Base-by-base conservation (phyloP, 1,139 yeast genomes). In the Scheffersomyces lignicola region DNA sequence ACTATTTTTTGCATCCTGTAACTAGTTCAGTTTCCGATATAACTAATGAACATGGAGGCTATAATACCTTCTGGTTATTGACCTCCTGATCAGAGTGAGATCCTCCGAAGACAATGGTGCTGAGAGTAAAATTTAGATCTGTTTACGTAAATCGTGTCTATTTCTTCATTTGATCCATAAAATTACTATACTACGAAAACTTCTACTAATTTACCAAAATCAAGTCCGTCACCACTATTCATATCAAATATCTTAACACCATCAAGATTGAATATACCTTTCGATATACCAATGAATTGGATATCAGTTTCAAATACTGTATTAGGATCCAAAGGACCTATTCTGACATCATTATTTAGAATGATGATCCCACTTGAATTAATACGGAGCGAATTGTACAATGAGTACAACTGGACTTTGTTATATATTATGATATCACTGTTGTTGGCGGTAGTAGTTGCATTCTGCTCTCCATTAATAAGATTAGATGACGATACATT, bases 151-250 rank as follows among this genome's bases (percentile, higher is more conserved):
- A 9, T 9, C 23, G 10, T 10, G 23, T 20, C 23, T 20, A 10
- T 20, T 10, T 10, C 9, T 20, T 9, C 10, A 9, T 20, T 20
- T 9, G 23, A 9, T 9, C 10, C 9, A 20, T 20, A 10, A 20
- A 20, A 20, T 9, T 9, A 20, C 23, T 45, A 61, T 14, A 65
- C 65, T 11, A 84, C 89, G 41, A 82, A 75, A 2, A 86, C 84
- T 48, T 84, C 90, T 14, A 85, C 67, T 35, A 84, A 60, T 42
- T 77, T 74, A 1, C 89, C 90, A 51, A 86, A 82, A 43, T 81
- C 90, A 44, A 81, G 69, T 2, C 80, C 77, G 42, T 84, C 92
- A 3, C 92, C 89, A 18, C 80, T 72, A 25, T 55, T 54, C 8
- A 79, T 63, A 50, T 86, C 95, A 35, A 80, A 71, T 7, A 86